Base-by-base conservation (phyloP, 768 basidiomycete genomes). In the Cytidiella melzeri region DNA sequence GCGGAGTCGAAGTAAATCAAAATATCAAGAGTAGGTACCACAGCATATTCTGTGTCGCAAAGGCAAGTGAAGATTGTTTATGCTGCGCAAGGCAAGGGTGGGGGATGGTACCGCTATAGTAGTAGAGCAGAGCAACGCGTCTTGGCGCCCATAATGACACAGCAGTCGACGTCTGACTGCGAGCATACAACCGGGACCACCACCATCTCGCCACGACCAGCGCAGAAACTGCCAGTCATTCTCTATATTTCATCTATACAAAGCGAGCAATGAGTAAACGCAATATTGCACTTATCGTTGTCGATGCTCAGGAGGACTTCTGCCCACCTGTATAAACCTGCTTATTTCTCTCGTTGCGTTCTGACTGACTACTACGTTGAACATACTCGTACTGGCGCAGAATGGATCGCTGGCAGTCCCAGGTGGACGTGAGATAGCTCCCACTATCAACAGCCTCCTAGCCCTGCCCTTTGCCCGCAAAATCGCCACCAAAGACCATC, bases 261-360 rank as follows among this genome's bases (percentile, higher is more conserved):
- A 34, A 34, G 30, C 15, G 7, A 34, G 15, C 30, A n/a, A 34
- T 34, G 30, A 34, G 9, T 7, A 15, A 34, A 34, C 30, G 30
- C 30, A 48, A 28, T 21, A 13, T 75, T 26, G 87, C 83, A 1
- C 72, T 91, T 19, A 59, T 90, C 45, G 74, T 91, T 47, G 69
- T 92, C 30, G 90, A 92, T 61, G 75, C 89, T 64, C 91, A 94
- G 62, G 77, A 87, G 60, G 91, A 94, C 64, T 94, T 94, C 58
- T 76, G 91, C 23, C 63, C 63, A 44, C 63, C 61, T 26, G 63
- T 62, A 56, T 40, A 41, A 34, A 23, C 27, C 36, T 24, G 23
- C 20, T n/a, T 26, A 7, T 39, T n/a, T 19, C 27, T 7, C 15
- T 18, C 30, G 12, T 40, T 20, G 10, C 43, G 19, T 19, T 19